Evolutionary conservation across 2,329 filamentous ascomycete species (phyloP).

Genomic region (Dothidotthia symphoricarpi): DNA sequence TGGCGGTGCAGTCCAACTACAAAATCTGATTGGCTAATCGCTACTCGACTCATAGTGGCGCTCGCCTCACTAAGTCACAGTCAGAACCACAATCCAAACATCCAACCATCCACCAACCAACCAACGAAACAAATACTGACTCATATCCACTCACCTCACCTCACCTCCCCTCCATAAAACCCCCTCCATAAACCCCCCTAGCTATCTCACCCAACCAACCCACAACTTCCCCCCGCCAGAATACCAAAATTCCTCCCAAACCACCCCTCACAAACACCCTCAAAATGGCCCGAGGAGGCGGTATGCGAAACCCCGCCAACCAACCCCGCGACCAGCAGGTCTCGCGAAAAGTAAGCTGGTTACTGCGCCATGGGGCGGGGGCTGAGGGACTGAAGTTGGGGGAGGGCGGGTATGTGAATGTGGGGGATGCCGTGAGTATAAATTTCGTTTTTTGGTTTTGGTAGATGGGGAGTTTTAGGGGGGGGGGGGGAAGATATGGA

Average conservation of each 20-base stretch:
- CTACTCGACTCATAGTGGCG: too few relatives aligned
- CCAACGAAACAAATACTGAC: too few relatives aligned
- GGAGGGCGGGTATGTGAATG: slow-evolving; percentile 59
- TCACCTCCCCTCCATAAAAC: too few relatives aligned
- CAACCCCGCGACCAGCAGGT: slow-evolving; percentile 46
- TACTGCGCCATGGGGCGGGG: slow-evolving; percentile 62
- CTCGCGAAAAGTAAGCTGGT: slow-evolving; percentile 52
- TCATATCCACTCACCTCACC: too few relatives aligned
- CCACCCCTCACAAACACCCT: slow-evolving; percentile 10
- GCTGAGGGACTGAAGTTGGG: slow-evolving; percentile 60
- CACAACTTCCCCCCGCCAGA: slow-evolving; percentile 2
- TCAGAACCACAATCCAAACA: too few relatives aligned
- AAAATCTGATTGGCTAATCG: too few relatives aligned
- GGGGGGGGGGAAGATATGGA: too few relatives aligned
- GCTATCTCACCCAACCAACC: too few relatives aligned
- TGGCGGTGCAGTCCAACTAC: too few relatives aligned
- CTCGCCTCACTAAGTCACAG: too few relatives aligned
- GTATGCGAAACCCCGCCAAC: slow-evolving; percentile 38
- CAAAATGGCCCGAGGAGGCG: slow-evolving; percentile 32
- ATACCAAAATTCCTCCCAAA: slow-evolving; percentile 24
- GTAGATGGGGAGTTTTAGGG: background rate
- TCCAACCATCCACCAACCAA: too few relatives aligned
- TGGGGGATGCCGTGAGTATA: slow-evolving; percentile 56
- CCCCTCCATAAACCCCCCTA: too few relatives aligned
- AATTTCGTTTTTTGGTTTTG: background rate